Conservation (phyloP, 768 basidiomycete species). For the Mycena sanguinolenta region DNA sequence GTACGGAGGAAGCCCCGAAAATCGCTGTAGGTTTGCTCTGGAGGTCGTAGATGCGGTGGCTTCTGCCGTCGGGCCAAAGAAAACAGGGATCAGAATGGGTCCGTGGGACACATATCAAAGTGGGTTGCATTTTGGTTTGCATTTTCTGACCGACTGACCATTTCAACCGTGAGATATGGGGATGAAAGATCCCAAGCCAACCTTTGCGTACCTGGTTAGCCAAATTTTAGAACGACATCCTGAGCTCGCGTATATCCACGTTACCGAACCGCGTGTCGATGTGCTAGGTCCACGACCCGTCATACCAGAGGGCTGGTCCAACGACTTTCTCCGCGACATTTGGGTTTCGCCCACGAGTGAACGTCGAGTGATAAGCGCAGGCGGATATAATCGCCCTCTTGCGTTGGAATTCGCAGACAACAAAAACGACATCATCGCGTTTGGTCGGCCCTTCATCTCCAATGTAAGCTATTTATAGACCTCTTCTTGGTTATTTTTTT, state of each 20-base stretch:
- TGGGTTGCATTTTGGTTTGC: slow-evolving; percentile 34
- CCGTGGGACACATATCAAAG: slow-evolving; percentile 65
- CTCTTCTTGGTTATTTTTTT: background rate
- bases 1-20: slow-evolving; percentile 78
- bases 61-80: slow-evolving; percentile 65
- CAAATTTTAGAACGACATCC: slow-evolving; percentile 58
- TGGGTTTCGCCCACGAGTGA: background rate
- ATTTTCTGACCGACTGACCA: slow-evolving; percentile 12
- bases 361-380: slow-evolving; percentile 35
- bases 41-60: slow-evolving; percentile 68
- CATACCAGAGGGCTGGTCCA: slow-evolving; percentile 27
- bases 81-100: slow-evolving; percentile 67
- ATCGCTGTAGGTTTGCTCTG: slow-evolving; percentile 67
- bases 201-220: slow-evolving; percentile 64
- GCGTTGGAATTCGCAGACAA: slow-evolving; percentile 45
- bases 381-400: slow-evolving; percentile 44
- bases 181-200: slow-evolving; percentile 67
- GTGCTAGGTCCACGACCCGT: slow-evolving; percentile 35
- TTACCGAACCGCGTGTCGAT: slow-evolving; percentile 55
- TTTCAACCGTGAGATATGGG: slow-evolving; percentile 55
- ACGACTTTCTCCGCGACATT: slow-evolving; percentile 17
- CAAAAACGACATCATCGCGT: slow-evolving; percentile 28
- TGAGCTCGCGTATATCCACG: slow-evolving; percentile 65
- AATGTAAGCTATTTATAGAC: slow-evolving; percentile 12
- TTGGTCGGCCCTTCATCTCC: slow-evolving; percentile 38